Conservation (phyloP, 306 rosid genomes). For the Acacia acuminata region DNA sequence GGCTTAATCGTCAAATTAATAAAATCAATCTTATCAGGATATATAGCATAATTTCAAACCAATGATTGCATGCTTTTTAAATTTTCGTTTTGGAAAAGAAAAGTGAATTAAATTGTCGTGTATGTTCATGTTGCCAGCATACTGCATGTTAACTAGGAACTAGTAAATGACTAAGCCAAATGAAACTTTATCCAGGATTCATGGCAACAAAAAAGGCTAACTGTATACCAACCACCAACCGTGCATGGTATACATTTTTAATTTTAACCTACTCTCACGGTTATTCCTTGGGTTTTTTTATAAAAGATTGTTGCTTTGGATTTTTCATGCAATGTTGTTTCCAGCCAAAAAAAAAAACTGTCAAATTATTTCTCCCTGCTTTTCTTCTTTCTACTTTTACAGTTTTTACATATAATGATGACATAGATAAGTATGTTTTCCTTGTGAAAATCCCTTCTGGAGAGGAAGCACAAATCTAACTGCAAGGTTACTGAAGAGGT, state of each 20-base stretch:
- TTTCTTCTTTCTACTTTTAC: neutral
- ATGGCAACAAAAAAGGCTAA: neutral
- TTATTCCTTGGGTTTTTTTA: neutral
- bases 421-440: neutral
- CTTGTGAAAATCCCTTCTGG: neutral
- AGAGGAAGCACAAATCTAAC: neutral
- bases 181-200: neutral
- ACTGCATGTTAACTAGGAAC: neutral
- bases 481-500: neutral
- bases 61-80: neutral
- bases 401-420: neutral
- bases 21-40: neutral
- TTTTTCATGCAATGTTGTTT: neutral
- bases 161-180: neutral
- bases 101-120: neutral
- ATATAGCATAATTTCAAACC: neutral
- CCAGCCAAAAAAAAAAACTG: neutral
- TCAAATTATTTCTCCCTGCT: neutral
- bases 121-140: neutral
- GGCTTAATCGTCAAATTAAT: slow-evolving; percentile 7
- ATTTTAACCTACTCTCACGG: neutral
- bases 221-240: neutral
- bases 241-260: neutral
- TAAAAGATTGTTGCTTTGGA: neutral
- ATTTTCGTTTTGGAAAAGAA: neutral